Evolutionary conservation across 176 grass and related monocot genomes (phyloP).

Genomic region (Carex cristatella): DNA sequence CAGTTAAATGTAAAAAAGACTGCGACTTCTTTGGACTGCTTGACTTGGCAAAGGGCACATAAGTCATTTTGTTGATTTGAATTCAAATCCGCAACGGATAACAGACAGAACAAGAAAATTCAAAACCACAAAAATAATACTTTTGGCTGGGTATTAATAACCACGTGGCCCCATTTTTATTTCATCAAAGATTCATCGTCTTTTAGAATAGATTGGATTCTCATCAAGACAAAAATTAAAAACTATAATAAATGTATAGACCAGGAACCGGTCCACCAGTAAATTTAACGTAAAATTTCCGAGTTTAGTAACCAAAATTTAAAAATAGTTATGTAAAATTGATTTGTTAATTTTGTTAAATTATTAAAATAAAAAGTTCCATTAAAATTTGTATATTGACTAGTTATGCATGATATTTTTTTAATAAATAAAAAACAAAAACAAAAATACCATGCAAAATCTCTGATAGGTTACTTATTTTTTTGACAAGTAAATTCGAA

Average conservation of each 20-base stretch:
- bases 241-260: neutral
- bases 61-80: neutral
- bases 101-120: neutral
- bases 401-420: neutral
- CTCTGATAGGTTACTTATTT: neutral
- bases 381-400: neutral
- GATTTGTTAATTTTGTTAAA: neutral
- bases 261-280: neutral
- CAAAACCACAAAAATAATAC: neutral
- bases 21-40: neutral
- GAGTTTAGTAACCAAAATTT: no score
- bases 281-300: neutral
- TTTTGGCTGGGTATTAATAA: neutral
- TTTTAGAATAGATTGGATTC: neutral
- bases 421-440: neutral
- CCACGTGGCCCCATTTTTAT: neutral
- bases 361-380: neutral
- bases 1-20: neutral
- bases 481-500: neutral
- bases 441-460: neutral
- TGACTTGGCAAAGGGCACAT: neutral
- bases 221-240: neutral
- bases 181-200: neutral
- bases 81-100: constrained; percentile 9
- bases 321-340: neutral